A percentile compares a stretch with the other conserved stretches of the same genome.
phyloP scores from a whole-genome alignment of 2,329 filamentous ascomycete species.

The Pseudogymnoascus verrucosus region DNA sequence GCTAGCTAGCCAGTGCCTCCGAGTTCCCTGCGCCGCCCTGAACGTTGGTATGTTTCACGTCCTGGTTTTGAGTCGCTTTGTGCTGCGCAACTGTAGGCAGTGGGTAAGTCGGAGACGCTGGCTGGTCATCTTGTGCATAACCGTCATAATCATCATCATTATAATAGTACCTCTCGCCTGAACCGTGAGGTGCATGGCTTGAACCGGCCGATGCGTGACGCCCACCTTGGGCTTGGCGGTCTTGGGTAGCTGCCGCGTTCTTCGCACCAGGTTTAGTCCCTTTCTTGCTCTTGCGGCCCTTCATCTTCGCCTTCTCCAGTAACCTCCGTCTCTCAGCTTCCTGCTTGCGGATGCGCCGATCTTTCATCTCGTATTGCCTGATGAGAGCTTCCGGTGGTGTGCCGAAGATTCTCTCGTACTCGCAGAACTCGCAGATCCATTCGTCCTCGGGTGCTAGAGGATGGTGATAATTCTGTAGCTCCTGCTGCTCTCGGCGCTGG shows the following conservation, averaged over 20 bases:
- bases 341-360: slow-evolving; percentile 73
- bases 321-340: slow-evolving; percentile 78
- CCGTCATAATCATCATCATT: slow-evolving; percentile 39
- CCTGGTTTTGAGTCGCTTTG: slow-evolving; percentile 25
- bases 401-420: slow-evolving; percentile 96
- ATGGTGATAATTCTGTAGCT: slow-evolving; percentile 67
- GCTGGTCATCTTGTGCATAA: slow-evolving; percentile 19
- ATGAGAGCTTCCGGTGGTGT: slow-evolving; percentile 76
- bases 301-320: slow-evolving; percentile 89
- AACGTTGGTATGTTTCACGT: slow-evolving; percentile 31
- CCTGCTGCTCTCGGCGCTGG: slow-evolving; percentile 68
- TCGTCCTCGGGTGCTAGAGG: slow-evolving; percentile 65
- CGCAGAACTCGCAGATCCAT: slow-evolving; percentile 97
- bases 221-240: slow-evolving; percentile 19
- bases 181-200: slow-evolving; percentile 26
- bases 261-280: slow-evolving; percentile 49
- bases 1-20: slow-evolving; percentile 2
- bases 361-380: slow-evolving; percentile 88
- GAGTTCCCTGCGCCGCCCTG: slow-evolving; percentile 34
- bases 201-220: slow-evolving; percentile 26
- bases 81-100: slow-evolving; percentile 27
- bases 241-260: slow-evolving; percentile 16
- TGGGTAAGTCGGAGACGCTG: slow-evolving; percentile 26
- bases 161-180: slow-evolving; percentile 38
- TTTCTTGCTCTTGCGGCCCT: slow-evolving; percentile 85